These are phyloP conservation scores for Yamadazyma kanchanaburiensis DNA, from an alignment of 1,139 yeast species.

Conservation along the genomic window DNA sequence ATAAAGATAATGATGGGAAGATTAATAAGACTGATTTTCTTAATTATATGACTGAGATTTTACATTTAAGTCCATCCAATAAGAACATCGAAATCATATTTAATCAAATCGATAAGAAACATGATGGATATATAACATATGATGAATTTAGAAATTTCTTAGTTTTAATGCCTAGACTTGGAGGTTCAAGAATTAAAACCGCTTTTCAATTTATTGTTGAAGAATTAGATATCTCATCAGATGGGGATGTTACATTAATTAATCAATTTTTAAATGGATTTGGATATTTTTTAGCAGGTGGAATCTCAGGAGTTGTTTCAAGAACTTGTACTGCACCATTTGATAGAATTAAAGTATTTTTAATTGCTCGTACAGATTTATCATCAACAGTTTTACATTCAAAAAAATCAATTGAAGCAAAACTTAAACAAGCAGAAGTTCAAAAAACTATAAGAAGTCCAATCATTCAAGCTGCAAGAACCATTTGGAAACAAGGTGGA, in stretches of 20 bases:
- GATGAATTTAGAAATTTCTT: constrained; percentile 86
- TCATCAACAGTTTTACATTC: constrained; percentile 66
- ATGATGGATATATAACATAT: constrained; percentile 71
- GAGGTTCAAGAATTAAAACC: constrained; percentile 69
- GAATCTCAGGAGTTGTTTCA: constrained; percentile 93
- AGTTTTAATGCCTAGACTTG: constrained; percentile 72
- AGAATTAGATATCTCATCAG: constrained; percentile 76
- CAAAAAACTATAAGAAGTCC: constrained; percentile 58
- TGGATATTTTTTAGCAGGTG: constrained; percentile 93
- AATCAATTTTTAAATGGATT: constrained; percentile 78
- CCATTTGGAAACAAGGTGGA: constrained; percentile 89
- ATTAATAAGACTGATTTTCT: constrained; percentile 65
- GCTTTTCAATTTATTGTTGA: constrained; percentile 82
- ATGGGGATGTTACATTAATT: constrained; percentile 86
- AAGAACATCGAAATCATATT: constrained; percentile 59
- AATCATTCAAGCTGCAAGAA: constrained; percentile 71
- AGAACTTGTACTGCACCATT: constrained; percentile 97
- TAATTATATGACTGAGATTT: constrained; percentile 52
- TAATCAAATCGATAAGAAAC: constrained; percentile 54
- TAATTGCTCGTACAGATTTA: constrained; percentile 87
- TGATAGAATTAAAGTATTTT: constrained; percentile 87
- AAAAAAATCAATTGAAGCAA: constrained; percentile 46
- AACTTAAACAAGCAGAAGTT: constrained; percentile 19
- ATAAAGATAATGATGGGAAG: constrained; percentile 72
- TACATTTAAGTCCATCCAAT: constrained; percentile 52